Base-by-base conservation (phyloP, 2,329 filamentous ascomycete species). In the Fusarium coicis region DNA sequence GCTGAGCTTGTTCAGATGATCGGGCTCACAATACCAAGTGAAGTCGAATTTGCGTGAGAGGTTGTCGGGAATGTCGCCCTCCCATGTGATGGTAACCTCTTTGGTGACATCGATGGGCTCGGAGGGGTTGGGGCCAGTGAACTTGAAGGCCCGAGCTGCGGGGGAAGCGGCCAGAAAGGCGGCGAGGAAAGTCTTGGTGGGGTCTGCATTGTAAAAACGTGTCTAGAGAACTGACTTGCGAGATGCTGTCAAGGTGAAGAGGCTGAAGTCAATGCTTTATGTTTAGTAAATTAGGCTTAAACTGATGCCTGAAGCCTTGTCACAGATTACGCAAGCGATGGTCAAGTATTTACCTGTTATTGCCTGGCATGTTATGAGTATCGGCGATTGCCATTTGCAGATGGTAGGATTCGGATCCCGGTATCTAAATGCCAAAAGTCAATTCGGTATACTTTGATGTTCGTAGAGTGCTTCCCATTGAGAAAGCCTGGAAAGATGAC, bases 11-110 rank as follows among this genome's bases (percentile, higher is more conserved):
- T 49, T n/a, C 9, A 23, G 18, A 21, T 36, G 16, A 32, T 63
- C 60, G 32, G 53, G 60, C 26, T 63, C 53, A 21, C 34, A 42
- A n/a, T 42, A 10, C 43, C 60, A 63, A 10, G 23, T 14, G 16
- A 59, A 23, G n/a, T 63, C 53, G 10, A 63, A 36, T 21, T 49
- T 59, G 28, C 4, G 53, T 11, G 53, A 39, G 23, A 63, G 16
- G 21, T 28, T 39, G 3, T 43, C 18, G 23, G 42, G 42, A 21
- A 63, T 30, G 4, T 32, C 42, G n/a, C 54, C 53, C 7, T 11
- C 57, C 60, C 60, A 63, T 6, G 60, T 63, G 36, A 63, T 63
- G 19, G 21, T 47, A 11, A 58, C 21, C 14, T 63, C 36, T 18
- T 49, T 42, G 21, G 19, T 63, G 19, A 63, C 18, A 43, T 63